Evolutionary conservation across 2,329 filamentous ascomycete species (phyloP).

Genomic region (Verticillium longisporum): DNA sequence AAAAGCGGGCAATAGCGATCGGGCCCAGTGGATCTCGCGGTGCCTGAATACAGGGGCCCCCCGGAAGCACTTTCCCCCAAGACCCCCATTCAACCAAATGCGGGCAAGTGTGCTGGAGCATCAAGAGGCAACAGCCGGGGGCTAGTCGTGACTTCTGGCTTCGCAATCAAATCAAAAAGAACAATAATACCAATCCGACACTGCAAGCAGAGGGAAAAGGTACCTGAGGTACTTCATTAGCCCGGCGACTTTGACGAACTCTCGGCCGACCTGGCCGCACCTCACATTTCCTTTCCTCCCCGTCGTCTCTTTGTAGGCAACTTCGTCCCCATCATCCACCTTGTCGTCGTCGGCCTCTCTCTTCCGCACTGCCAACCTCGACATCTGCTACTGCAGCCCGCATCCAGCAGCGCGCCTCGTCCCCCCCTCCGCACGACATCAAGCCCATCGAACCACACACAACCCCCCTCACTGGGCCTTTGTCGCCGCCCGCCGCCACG

Average conservation of each 20-base stretch:
- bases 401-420: neutral
- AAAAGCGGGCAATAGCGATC: neutral
- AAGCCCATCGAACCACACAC: neutral
- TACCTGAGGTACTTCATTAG: neutral
- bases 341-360: neutral
- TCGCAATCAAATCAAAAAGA: neutral
- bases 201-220: neutral
- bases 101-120: neutral
- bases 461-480: neutral
- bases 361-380: neutral
- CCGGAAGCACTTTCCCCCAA: neutral
- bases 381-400: neutral
- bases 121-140: neutral
- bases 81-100: neutral
- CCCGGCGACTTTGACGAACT: neutral
- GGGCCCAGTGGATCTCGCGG: neutral
- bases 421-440: neutral
- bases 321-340: neutral
- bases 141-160: neutral
- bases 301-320: neutral
- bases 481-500: neutral
- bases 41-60: neutral
- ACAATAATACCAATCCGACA: neutral
- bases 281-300: neutral
- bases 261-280: neutral